Evolutionary conservation across 2,329 filamentous ascomycete genomes (phyloP), one percentile per base, ranked within the genome.

Genomic region (Penicillium griseofulvum): DNA sequence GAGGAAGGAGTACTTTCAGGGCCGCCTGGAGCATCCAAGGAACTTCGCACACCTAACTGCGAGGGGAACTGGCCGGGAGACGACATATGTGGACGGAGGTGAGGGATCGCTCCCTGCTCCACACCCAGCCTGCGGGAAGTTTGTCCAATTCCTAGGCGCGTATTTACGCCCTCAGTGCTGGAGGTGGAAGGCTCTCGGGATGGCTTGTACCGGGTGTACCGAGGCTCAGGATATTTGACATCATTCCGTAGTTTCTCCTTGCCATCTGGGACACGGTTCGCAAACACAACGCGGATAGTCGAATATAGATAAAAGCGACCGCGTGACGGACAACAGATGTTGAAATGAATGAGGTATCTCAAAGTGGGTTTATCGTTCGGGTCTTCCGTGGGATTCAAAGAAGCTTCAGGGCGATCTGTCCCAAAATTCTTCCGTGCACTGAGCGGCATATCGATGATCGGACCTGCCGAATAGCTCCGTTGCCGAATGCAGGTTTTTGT

Each of bases 401-500:
- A 75, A 24, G 82, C 79, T 71, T 84, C 79, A 5, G 80, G 78
- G 44, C 79, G 74, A 65, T 82, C 81, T 7, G 81, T 82, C 8
- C 80, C 81, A 26, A 67, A 66, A 53, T 74, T 74, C 46, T 68
- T 73, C 14, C 70, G 69, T 19, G 70, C 69, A 39, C 60, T 76
- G 39, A 82, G 65, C 1, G 81, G 82, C 78, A 86, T 85, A 57
- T 95, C 90, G 54, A 95, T 87, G 55, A 93, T 88, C 3, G 91
- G 89, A 0, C 91, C 91, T 10, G 89, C 86, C 0, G 91, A 96
- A 72, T 96, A 97, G 71, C 89, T 94, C 57, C 94, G 87, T 74
- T 99, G 94, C 29, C 94, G 86, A 57, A 99, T 88, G 65, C 97
- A 97, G 0, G 94, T 99, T 74, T 97, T 97, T 16, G 91, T 95